Evolutionary conservation across 371 early-diverging fungal species (phyloP).

Genomic region (Mortierella sp.): DNA sequence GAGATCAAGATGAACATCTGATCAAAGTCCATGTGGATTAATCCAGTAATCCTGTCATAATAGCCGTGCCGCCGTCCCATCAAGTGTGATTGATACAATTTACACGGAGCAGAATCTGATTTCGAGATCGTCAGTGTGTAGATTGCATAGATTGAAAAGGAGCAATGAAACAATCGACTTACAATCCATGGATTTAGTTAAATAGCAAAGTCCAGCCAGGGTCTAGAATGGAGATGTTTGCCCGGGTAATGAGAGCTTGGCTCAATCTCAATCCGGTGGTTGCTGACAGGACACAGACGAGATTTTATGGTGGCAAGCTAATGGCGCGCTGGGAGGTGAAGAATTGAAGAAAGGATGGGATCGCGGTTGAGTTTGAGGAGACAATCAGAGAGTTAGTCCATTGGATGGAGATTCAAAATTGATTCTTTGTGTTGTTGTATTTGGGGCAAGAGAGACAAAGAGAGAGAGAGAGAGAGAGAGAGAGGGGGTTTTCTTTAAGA

Average conservation of each 20-base stretch:
- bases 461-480: neutral
- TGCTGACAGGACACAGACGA: neutral
- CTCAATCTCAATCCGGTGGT: neutral
- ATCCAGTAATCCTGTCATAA: neutral
- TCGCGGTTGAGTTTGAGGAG: neutral
- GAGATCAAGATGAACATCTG: neutral
- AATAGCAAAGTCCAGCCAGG: neutral
- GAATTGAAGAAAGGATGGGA: neutral
- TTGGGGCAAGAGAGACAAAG: neutral
- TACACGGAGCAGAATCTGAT: neutral
- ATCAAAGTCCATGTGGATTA: neutral
- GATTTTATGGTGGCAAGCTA: neutral
- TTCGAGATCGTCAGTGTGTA: neutral
- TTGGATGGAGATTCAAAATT: neutral
- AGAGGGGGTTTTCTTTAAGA: neutral
- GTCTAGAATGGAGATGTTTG: neutral
- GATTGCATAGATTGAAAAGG: too few relatives aligned
- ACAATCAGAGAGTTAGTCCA: constrained; percentile 5
- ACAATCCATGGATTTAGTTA: constrained; percentile 10
- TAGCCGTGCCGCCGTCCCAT: neutral
- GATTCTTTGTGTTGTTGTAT: neutral
- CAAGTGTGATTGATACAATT: neutral
- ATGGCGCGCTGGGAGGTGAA: neutral
- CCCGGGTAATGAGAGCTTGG: neutral
- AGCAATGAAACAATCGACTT: neutral